A percentile compares a stretch with the other conserved stretches of the same genome.
Conservation (phyloP, 2,329 filamentous ascomycete genomes). For the Botrytis cinerea region DNA sequence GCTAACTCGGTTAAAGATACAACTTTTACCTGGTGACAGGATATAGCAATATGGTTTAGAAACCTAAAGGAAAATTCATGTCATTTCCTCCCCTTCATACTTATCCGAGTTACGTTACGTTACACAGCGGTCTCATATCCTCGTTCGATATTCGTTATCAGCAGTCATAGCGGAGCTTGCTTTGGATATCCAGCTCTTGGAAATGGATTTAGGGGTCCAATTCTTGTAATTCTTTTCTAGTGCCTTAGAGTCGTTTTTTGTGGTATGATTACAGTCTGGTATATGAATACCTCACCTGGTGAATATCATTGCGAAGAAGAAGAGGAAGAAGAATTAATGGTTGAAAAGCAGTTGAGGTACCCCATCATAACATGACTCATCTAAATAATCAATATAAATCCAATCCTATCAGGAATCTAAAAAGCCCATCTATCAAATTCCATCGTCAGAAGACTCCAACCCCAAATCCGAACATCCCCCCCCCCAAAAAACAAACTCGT, state of each 20-base stretch:
- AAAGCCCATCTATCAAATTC: too few species aligned
- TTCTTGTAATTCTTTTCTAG: background rate
- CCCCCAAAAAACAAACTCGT: rapidly evolving
- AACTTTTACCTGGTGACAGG: background rate
- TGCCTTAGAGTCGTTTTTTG: too few species aligned
- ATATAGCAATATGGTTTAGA: background rate
- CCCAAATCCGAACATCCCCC: background rate
- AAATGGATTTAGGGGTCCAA: rapidly evolving
- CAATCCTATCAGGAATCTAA: background rate
- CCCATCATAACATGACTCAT: background rate
- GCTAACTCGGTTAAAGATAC: background rate
- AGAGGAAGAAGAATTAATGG: too few species aligned
- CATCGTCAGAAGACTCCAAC: background rate
- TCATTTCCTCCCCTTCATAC: background rate
- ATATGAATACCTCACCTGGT: background rate
- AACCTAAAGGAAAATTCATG: too few species aligned
- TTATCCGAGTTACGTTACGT: background rate
- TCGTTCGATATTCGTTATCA: background rate
- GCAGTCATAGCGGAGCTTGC: too few species aligned
- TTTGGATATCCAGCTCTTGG: background rate
- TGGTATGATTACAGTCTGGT: background rate
- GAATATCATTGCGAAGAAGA: background rate
- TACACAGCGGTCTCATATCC: background rate
- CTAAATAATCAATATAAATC: background rate
- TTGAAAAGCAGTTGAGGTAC: background rate